Evolutionary conservation across 2,329 filamentous ascomycete genomes (phyloP).

Genomic region (Volutella citrinella): DNA sequence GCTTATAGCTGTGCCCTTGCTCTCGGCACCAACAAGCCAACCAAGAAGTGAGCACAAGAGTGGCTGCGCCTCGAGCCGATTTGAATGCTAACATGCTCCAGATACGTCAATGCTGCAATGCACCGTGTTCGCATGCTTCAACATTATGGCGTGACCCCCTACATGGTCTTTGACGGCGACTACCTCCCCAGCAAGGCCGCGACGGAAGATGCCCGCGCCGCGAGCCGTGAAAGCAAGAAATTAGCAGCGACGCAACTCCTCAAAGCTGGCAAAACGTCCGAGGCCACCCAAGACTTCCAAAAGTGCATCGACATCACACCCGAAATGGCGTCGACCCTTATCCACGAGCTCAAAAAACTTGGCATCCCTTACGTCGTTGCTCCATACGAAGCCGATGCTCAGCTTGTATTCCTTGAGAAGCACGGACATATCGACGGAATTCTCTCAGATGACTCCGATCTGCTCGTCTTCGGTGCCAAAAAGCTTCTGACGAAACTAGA

Average conservation of each 20-base stretch:
- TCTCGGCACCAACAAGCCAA: constrained; percentile 83
- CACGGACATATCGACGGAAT: constrained; percentile 83
- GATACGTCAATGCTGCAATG: constrained; percentile 88
- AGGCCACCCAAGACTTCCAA: constrained; percentile 83
- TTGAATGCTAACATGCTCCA: no score
- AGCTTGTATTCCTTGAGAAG: constrained; percentile 89
- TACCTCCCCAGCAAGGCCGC: constrained; percentile 88
- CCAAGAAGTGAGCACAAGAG: constrained; percentile 77
- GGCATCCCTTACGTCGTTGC: constrained; percentile 86
- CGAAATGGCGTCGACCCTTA: constrained; percentile 87
- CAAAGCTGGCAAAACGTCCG: constrained; percentile 73
- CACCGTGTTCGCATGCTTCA: constrained; percentile 89
- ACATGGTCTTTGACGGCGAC: constrained; percentile 94
- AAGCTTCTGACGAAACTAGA: constrained; percentile 90
- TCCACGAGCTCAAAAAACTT: constrained; percentile 83
- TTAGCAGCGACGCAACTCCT: constrained; percentile 74
- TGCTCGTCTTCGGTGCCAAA: constrained; percentile 92
- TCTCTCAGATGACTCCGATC: constrained; percentile 92
- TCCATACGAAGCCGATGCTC: constrained; percentile 96
- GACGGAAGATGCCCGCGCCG: constrained; percentile 77
- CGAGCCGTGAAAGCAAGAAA: constrained; percentile 73
- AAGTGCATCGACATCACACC: constrained; percentile 96
- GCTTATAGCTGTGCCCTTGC: constrained; percentile 89
- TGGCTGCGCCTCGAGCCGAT: no score
- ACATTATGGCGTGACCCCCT: constrained; percentile 91